Conservation (phyloP, 345 rosid genomes). For the Acer saccharum region DNA sequence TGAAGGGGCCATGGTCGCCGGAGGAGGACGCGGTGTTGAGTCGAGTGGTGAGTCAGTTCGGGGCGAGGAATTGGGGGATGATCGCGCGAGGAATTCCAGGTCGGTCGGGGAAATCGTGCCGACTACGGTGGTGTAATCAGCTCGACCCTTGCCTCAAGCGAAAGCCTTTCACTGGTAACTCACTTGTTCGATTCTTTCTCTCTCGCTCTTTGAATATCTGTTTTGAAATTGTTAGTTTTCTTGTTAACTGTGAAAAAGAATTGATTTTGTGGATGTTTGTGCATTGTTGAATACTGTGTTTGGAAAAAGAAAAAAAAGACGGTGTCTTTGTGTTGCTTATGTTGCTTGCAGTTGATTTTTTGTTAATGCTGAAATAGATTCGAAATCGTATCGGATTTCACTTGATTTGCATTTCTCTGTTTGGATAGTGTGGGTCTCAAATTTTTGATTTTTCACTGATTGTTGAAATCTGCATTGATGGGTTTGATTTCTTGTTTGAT, state of each 20-base stretch:
- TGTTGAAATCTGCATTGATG: neutral
- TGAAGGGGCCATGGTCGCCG: conserved; percentile 84
- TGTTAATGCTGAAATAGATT: too few relatives aligned
- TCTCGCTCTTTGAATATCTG: neutral
- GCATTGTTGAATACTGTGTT: neutral
- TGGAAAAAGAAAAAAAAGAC: neutral
- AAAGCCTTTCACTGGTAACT: conserved; percentile 73
- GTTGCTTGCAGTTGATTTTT: neutral
- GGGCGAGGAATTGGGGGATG: conserved; percentile 86
- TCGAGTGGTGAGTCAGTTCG: conserved; percentile 59
- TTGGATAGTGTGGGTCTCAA: neutral
- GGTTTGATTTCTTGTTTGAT: neutral
- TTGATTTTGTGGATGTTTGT: neutral
- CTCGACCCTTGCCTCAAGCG: conserved; percentile 84
- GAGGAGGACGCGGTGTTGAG: conserved; percentile 73
- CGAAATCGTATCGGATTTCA: neutral
- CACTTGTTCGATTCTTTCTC: neutral
- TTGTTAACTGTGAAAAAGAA: neutral
- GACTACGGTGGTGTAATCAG: conserved; percentile 87
- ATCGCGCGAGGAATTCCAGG: conserved; percentile 84
- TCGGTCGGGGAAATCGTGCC: conserved; percentile 84
- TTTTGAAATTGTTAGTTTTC: neutral
- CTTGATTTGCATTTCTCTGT: neutral
- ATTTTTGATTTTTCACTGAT: neutral
- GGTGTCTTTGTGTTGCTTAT: neutral